Conservation (phyloP, 768 basidiomycete species). For the Leccinum arenicola region DNA sequence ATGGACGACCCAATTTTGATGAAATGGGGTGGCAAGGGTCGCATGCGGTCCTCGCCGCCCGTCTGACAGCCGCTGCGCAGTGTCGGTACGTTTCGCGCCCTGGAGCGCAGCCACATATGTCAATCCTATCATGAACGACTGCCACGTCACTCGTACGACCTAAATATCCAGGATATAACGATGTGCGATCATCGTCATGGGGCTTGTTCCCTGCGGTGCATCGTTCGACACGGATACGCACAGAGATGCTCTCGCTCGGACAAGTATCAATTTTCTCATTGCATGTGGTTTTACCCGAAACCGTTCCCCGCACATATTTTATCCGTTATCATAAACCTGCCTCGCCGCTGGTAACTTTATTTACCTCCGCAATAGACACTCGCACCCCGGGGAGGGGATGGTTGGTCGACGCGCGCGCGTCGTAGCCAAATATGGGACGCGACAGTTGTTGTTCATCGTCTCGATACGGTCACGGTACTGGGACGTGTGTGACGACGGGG, state of each 20-base stretch:
- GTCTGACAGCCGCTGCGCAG: no score
- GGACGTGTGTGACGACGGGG: slow-evolving; percentile 73
- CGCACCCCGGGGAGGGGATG: slow-evolving; percentile 59
- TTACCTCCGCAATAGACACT: slow-evolving; percentile 4
- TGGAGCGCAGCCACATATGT: not conserved
- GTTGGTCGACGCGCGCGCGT: slow-evolving; percentile 61
- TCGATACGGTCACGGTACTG: slow-evolving; percentile 42
- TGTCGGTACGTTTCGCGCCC: no score
- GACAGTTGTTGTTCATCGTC: slow-evolving; percentile 21
- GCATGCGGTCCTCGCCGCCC: slow-evolving; percentile 12
- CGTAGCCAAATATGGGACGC: slow-evolving; percentile 52
- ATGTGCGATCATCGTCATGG: slow-evolving; percentile 1
- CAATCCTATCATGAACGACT: slow-evolving; percentile 4
- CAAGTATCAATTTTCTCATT: not conserved
- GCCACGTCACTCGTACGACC: slow-evolving; percentile 6
- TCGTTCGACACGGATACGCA: not conserved
- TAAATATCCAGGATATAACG: slow-evolving; percentile 11
- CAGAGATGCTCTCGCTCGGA: no score
- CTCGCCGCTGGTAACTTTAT: slow-evolving; percentile 17
- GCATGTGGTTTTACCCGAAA: not conserved
- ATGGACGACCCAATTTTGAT: slow-evolving; percentile 53
- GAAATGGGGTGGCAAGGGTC: slow-evolving; percentile 30
- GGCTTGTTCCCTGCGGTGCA: slow-evolving; percentile 9
- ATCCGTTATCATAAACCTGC: slow-evolving; percentile 17
- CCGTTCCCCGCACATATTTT: slow-evolving; percentile 21